phyloP scores from a whole-genome alignment of 2,329 filamentous ascomycete species.

The Cytospora schulzeri region DNA sequence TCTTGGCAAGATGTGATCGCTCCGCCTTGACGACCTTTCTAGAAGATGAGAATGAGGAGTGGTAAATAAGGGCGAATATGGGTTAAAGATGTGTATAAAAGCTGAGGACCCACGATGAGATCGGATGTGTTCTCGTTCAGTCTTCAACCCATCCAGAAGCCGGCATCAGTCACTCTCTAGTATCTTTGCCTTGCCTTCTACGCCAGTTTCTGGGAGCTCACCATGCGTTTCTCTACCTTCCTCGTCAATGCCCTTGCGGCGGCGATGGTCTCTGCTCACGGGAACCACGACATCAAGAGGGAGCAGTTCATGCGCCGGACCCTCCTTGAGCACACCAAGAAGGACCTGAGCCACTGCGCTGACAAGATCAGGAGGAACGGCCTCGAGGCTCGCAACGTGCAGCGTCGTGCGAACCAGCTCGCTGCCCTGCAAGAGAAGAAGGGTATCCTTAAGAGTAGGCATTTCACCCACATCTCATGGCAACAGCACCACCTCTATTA shows the following conservation, averaged over 20 bases:
- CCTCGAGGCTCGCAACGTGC: constrained; percentile 39
- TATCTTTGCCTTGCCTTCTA: neutral
- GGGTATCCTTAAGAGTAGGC: constrained; percentile 31
- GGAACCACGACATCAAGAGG: constrained; percentile 44
- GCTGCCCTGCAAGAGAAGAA: constrained; percentile 38
- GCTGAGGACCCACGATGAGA: neutral
- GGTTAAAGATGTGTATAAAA: constrained; percentile 11
- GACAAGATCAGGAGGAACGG: constrained; percentile 43
- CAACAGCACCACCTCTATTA: neutral
- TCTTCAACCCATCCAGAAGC: constrained; percentile 13
- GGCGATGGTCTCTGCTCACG: constrained; percentile 38
- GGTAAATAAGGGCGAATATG: neutral
- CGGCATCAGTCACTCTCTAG: constrained; percentile 9
- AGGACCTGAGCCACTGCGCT: constrained; percentile 43
- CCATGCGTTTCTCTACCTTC: constrained; percentile 34
- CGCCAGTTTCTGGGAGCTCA: neutral
- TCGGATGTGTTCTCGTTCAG: neutral
- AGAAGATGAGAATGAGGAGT: neutral
- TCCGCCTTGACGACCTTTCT: neutral
- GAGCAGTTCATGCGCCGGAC: constrained; percentile 45
- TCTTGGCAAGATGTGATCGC: constrained; percentile 18
- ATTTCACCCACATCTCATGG: neutral
- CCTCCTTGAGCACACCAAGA: constrained; percentile 39
- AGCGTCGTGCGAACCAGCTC: constrained; percentile 40
- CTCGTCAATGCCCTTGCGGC: constrained; percentile 31